A percentile compares a stretch with the other conserved stretches of the same genome.
Conservation (phyloP, 768 basidiomycete genomes). For the Sporobolomyces phaffii region DNA sequence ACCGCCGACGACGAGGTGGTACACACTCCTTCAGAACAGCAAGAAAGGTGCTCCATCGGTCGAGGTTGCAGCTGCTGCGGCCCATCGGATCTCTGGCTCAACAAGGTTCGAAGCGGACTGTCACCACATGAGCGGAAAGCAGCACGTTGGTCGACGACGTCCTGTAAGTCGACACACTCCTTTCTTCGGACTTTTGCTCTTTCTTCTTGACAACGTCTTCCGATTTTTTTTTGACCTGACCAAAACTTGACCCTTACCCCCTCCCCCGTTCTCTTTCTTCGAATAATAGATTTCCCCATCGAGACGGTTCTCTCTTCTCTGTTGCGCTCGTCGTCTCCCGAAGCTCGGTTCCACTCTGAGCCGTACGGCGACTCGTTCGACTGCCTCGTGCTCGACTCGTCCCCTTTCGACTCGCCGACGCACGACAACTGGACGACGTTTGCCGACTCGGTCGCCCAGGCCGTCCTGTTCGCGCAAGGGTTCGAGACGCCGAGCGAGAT, state of each 20-base stretch:
- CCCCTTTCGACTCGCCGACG: constrained; percentile 3
- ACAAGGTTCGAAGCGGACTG: constrained; percentile 18
- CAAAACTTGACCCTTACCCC: neutral
- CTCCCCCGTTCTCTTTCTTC: too few species aligned
- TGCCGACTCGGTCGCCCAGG: constrained; percentile 12
- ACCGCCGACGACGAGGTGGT: neutral
- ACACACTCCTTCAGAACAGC: neutral
- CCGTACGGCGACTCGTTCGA: constrained; percentile 22
- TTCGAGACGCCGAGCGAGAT: constrained; percentile 2
- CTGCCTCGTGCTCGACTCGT: constrained; percentile 26
- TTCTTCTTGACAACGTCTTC: neutral
- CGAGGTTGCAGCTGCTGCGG: constrained; percentile 15
- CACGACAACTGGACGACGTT: constrained; percentile 26
- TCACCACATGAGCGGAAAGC: constrained; percentile 16
- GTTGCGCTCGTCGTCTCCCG: constrained; percentile 22
- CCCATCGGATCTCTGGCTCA: constrained; percentile 15
- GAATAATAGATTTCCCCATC: constrained; percentile 12
- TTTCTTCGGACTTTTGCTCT: neutral
- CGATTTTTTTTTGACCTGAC: too few species aligned
- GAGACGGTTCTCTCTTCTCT: constrained; percentile 24
- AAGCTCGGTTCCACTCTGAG: constrained; percentile 18
- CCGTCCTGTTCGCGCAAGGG: neutral
- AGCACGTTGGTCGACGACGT: constrained; percentile 26
- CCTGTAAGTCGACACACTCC: neutral
- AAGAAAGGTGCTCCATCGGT: neutral